Conservation (phyloP, 2,329 filamentous ascomycete genomes). For the Fusarium odoratissimum region DNA sequence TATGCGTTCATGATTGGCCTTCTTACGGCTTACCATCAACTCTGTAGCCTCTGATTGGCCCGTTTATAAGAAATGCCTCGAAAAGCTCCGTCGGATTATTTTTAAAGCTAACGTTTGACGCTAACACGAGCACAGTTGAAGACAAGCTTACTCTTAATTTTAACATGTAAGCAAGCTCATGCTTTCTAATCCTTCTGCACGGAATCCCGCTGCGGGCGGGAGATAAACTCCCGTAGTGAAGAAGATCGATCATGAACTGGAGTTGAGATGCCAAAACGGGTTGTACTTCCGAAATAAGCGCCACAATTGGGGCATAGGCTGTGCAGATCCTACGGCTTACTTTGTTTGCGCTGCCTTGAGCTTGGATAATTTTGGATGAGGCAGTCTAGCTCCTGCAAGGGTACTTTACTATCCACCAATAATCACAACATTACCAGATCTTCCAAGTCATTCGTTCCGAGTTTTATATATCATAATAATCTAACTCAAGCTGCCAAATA, state of each 20-base stretch:
- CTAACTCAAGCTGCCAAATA: not conserved
- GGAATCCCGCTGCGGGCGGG: not conserved
- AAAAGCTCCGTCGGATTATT: not conserved
- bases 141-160: not conserved
- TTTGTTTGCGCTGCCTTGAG: not conserved
- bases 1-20: not conserved
- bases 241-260: accelerated
- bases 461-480: not conserved
- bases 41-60: not conserved
- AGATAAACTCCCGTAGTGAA: not conserved
- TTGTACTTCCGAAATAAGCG: not conserved
- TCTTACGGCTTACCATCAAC: not conserved
- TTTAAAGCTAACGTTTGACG: not conserved
- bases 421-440: accelerated
- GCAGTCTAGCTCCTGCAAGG: not conserved
- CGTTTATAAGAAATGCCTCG: not conserved
- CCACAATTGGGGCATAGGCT: not conserved
- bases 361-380: not conserved
- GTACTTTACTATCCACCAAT: not conserved
- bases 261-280: not conserved
- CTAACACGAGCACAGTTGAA: not conserved
- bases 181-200: not conserved
- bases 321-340: not conserved
- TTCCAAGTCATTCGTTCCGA: accelerated
- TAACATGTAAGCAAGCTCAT: not conserved